Evolutionary conservation across 192 early-diverging fungal genomes (phyloP).

Genomic region (Coemansia sp.): DNA sequence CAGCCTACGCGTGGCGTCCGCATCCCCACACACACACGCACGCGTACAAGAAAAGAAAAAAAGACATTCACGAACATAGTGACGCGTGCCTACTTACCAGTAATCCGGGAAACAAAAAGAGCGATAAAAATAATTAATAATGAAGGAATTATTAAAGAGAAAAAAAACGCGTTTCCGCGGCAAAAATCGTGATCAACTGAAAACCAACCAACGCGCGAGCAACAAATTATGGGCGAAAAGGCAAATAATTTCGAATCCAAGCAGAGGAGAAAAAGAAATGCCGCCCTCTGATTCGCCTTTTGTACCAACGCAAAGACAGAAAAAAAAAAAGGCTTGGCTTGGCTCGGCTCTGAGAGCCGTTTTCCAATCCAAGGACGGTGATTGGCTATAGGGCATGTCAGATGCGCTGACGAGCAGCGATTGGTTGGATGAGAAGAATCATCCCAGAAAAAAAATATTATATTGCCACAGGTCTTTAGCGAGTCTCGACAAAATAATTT

Average conservation of each 20-base stretch:
- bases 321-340: background rate
- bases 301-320: background rate
- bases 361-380: background rate
- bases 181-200: background rate
- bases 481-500: no score
- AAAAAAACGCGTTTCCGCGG: conserved; percentile 5
- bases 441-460: no score
- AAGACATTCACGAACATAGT: background rate
- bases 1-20: background rate
- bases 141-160: background rate
- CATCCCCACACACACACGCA: background rate
- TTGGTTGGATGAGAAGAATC: no score
- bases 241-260: background rate
- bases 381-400: background rate
- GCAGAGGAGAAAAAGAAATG: background rate
- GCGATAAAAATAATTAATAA: background rate
- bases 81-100: conserved; percentile 2
- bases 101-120: background rate
- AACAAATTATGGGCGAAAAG: background rate
- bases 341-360: background rate
- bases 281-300: background rate
- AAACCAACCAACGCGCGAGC: background rate
- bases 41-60: no score
- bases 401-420: no score
- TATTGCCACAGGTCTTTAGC: no score